A percentile compares a stretch with the other conserved stretches of the same genome.
Evolutionary conservation across 108 stramenopile genomes (phyloP).

Genomic region (Asterionellopsis glacialis): DNA sequence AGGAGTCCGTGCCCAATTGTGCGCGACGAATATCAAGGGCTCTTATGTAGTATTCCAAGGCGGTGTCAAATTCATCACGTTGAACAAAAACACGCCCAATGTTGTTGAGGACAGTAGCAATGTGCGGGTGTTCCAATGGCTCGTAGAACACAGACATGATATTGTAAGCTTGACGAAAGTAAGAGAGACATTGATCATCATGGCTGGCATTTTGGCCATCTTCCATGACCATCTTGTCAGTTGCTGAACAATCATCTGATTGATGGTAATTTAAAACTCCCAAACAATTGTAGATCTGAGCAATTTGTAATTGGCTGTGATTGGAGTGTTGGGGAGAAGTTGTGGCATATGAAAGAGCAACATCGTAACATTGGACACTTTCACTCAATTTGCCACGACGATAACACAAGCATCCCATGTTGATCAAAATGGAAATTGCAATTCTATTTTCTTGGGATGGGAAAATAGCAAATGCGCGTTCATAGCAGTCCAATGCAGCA

Average conservation of each 20-base stretch:
- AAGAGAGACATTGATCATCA: no score
- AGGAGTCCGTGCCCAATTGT: conserved; percentile 32
- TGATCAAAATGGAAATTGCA: conserved; percentile 40
- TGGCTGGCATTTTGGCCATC: no score
- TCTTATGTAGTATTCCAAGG: conserved; percentile 34
- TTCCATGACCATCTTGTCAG: no score
- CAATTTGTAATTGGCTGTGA: neutral
- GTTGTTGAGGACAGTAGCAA: conserved; percentile 62
- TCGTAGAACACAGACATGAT: no score
- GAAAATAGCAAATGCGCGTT: conserved; percentile 2
- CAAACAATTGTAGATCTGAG: conserved; percentile 28
- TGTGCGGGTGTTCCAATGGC: conserved; percentile 16
- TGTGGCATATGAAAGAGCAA: conserved; percentile 20
- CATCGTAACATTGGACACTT: conserved; percentile 17
- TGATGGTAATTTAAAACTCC: conserved; percentile 44
- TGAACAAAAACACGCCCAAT: conserved; percentile 53
- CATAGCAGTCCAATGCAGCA: conserved; percentile 9
- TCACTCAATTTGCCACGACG: conserved; percentile 3
- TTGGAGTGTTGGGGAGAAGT: neutral
- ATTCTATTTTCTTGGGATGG: neutral
- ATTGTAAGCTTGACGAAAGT: no score
- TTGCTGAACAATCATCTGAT: conserved; percentile 23
- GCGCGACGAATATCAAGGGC: conserved; percentile 37
- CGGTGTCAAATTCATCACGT: conserved; percentile 36
- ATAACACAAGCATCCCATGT: conserved; percentile 52